A percentile compares a stretch with the other conserved stretches of the same genome.
phyloP scores from a whole-genome alignment of 345 rosid genomes.

The Hevea brasiliensis region DNA sequence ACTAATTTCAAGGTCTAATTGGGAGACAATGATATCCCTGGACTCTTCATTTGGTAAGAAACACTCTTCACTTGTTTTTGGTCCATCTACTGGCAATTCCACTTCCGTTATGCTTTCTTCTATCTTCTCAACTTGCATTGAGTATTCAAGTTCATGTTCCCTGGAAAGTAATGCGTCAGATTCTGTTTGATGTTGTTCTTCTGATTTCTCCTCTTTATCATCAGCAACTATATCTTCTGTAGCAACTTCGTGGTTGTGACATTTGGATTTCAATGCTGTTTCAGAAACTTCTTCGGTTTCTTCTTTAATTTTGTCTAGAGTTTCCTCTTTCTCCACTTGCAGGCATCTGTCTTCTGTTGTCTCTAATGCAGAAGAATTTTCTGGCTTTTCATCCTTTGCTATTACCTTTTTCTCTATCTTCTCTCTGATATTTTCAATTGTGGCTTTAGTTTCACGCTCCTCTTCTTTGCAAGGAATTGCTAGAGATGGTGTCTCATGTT shows the following conservation, averaged over 20 bases:
- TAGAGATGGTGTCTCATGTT: not conserved
- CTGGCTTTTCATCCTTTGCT: not conserved
- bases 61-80: constrained; percentile 8
- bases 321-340: not conserved
- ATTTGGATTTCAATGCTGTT: not conserved
- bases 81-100: constrained; percentile 25
- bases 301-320: not conserved
- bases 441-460: not conserved
- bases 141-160: constrained; percentile 25
- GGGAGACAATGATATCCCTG: not conserved
- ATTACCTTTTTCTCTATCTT: not conserved
- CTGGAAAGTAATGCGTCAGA: constrained; percentile 26
- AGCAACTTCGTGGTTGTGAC: not conserved
- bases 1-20: not conserved
- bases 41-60: not conserved
- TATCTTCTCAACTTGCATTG: constrained; percentile 26
- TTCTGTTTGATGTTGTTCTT: constrained; percentile 29
- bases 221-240: constrained; percentile 11
- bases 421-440: constrained; percentile 9
- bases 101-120: constrained; percentile 23
- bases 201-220: constrained; percentile 26
- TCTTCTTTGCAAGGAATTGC: constrained; percentile 2
- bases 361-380: constrained; percentile 5
- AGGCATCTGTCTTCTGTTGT: constrained; percentile 20
- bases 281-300: not conserved